Conservation (phyloP, 2,329 filamentous ascomycete species). For the Hypoxylon sp. region DNA sequence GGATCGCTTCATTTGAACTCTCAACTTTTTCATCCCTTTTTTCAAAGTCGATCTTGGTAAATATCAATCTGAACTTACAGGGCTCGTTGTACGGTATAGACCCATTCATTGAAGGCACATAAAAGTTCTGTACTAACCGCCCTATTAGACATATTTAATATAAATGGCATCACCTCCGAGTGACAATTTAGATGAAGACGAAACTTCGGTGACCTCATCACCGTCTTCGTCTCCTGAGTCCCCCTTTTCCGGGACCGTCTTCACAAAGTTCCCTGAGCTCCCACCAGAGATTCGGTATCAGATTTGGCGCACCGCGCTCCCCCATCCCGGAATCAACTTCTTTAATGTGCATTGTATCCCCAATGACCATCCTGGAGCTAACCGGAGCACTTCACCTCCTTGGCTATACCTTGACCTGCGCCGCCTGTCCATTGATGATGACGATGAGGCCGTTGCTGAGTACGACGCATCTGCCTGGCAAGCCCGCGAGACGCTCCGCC, state of each 20-base stretch:
- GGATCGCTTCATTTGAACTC: too few species aligned
- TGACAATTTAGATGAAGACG: not conserved
- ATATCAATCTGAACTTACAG: too few species aligned
- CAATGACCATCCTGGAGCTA: conserved; percentile 51
- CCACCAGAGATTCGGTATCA: conserved; percentile 53
- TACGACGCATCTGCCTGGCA: conserved; percentile 55
- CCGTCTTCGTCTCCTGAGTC: conserved; percentile 23
- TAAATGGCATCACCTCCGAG: not conserved
- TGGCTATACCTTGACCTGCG: conserved; percentile 53
- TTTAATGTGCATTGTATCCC: conserved; percentile 56
- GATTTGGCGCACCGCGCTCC: conserved; percentile 51
- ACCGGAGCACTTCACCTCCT: conserved; percentile 52
- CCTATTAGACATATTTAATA: not conserved
- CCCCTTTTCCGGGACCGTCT: conserved; percentile 16
- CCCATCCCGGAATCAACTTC: conserved; percentile 53
- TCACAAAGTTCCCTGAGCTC: conserved; percentile 48
- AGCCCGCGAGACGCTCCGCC: conserved; percentile 46
- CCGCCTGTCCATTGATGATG: conserved; percentile 49
- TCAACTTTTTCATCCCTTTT: too few species aligned
- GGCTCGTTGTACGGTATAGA: too few species aligned
- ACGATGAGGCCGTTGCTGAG: conserved; percentile 47
- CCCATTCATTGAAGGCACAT: too few species aligned
- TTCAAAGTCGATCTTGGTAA: too few species aligned
- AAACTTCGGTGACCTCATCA: conserved; percentile 6
- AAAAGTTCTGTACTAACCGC: too few species aligned